Evolutionary conservation across 108 stramenopile genomes (phyloP), one percentile per base, ranked within the genome.

Genomic region (Cyclotella cryptica): DNA sequence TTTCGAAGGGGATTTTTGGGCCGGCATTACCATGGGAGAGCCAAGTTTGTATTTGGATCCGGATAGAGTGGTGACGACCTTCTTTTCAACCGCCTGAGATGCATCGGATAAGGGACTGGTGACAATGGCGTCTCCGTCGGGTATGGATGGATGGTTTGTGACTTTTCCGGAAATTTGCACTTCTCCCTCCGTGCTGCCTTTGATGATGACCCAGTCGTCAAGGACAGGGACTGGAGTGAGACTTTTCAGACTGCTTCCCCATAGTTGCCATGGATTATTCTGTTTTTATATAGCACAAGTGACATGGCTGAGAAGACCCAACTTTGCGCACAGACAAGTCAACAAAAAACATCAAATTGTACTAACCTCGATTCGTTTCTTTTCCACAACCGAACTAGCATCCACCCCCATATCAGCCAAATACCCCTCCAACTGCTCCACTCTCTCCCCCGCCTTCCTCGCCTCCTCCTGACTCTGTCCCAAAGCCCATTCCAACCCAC

Each of bases 31-130:
- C 64, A 81, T 58, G 5, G 80, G 78, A 40, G 61, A 55, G 2
- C 89, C 91, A 7, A 96, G 69, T 77, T 75, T 86, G 76, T 96
- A 96, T 60, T 81, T 88, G 17, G 89, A 89, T 42, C 95, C 95
- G 28, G 88, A 87, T 27, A 67, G 67, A 0, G 95, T 96, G 30
- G 77, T 78, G 17, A 96, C 89, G 27, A 88, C 71, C 43, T 68
- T 80, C 24, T 73, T 74, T 53, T 77, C 72, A 13, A 40, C 65
- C 8, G 87, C 86, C 42, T 62, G 51, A 10, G 80, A 54, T 3
- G 90, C 76, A 70, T 90, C 78, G 29, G 72, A 40, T 11, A 92
- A 59, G 3, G 91, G 89, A 62, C 88, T 89, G 10, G 95, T 96
- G 0, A 87, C 88, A 46, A 96, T 90, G 12, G 85, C 81, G 71